Evolutionary conservation across 208 protist species (phyloP), one percentile per base, ranked within the genome.

Genomic region (Trichomonas gallinae): DNA sequence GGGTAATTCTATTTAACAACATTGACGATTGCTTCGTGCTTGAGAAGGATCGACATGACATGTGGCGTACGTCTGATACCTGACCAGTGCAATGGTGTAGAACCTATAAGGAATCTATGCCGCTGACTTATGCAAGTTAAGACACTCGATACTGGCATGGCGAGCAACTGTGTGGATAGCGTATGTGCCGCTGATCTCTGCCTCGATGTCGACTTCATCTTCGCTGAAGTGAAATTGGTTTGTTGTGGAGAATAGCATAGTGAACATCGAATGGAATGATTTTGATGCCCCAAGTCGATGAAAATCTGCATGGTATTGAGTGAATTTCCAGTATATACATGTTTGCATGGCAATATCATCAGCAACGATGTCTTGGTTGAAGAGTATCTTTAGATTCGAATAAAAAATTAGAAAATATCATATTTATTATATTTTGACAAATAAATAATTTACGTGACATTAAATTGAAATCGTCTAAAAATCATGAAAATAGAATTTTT

Each of bases 321-420:
- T 9, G 87, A 93, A 9, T 48, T n/a, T 93, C 87, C 87, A 93
- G 44, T 44, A 93, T 17, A 93, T 93, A 44, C 87, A 93, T 38
- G 87, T 93, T 26, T 93, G 87, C 87, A 93, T 93, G 4, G 87
- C 87, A 15, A 40, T 17, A 51, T 93, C 87, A 44, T 93, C 87
- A 17, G 87, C 87, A 15, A 49, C 17, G 26, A 93, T 44, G 34
- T 44, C 87, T 6, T 42, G 3, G 34, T 93, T 44, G n/a, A 93
- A 6, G 0, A 93, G 44, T 15, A 93, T 51, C 36, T 93, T 93
- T n/a, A n/a, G n/a, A n/a, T n/a, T n/a, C n/a, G n/a, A n/a, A n/a
- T n/a, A n/a, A n/a, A n/a, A n/a, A n/a, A n/a, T n/a, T n/a, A n/a
- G n/a, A n/a, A n/a, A n/a, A n/a, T n/a, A n/a, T n/a, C n/a, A n/a